Evolutionary conservation across 1,139 yeast genomes (phyloP), one percentile per base, ranked within the genome.

Genomic region (Sugiyamaella novakii): DNA sequence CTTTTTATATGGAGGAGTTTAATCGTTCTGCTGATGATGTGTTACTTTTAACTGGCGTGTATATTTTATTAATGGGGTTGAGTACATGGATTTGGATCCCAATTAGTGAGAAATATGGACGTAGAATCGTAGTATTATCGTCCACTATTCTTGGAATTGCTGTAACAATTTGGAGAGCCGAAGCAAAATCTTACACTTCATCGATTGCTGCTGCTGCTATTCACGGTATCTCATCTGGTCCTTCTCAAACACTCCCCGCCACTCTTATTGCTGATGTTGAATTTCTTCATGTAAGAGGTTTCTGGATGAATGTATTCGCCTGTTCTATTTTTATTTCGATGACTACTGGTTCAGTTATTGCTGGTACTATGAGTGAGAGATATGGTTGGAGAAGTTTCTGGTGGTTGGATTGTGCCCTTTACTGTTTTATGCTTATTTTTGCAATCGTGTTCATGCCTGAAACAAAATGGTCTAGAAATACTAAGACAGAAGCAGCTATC

Each of bases 361-460:
- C 69, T 19, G 72, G 72, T 7, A 63, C 65, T 37, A 65, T 68
- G 59, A 52, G 62, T 25, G 60, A 63, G 27, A 58, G 62, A 33
- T 56, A 58, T 18, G 70, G 72, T 5, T 68, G 72, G 72, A 55
- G 67, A 45, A 65, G 69, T 62, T 69, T 71, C 50, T 69, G 59
- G 55, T 67, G 66, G 57, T 52, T 74, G 15, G 74, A 70, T 54
- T 57, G 72, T 22, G 73, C 73, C 21, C 61, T 74, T 37, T 71
- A 70, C 55, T 69, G 62, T 6, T 67, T 64, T 7, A 54, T 71
- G 38, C 61, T 74, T 22, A 53, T 72, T 1, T 50, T 66, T 6
- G 69, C 67, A 43, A 33, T 59, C 37, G 59, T 65, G 48, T 55
- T 54, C 27, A 47, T 64, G 45, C 68, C 65, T 29, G 69, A 65